phyloP scores from a whole-genome alignment of 2,329 filamentous ascomycete genomes.

The Tolypocladium endophyticum region DNA sequence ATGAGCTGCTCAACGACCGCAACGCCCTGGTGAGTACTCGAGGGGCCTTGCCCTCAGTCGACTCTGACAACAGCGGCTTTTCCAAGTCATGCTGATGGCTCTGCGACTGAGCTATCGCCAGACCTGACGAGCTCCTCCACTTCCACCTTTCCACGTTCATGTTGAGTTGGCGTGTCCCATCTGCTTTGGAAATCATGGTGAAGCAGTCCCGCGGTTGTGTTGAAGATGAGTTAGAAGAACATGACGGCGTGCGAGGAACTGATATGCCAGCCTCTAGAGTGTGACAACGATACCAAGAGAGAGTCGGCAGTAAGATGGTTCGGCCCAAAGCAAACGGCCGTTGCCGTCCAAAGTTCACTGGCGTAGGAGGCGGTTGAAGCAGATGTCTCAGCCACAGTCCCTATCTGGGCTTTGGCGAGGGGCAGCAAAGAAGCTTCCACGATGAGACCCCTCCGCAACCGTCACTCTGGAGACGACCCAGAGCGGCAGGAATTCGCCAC shows the following conservation, averaged over 20 bases:
- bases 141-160: conserved; percentile 25
- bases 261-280: background rate
- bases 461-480: conserved; percentile 10
- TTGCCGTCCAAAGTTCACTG: background rate
- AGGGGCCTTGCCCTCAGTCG: conserved; percentile 21
- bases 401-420: conserved; percentile 6
- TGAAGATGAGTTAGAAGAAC: background rate
- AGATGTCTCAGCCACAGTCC: conserved; percentile 12
- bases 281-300: background rate
- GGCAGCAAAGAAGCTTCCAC: conserved; percentile 1
- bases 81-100: conserved; percentile 9
- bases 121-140: conserved; percentile 19
- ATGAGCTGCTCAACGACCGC: conserved; percentile 28
- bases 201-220: background rate
- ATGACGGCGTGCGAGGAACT: background rate
- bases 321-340: background rate
- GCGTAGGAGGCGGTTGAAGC: conserved; percentile 3
- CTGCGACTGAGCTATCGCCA: conserved; percentile 12
- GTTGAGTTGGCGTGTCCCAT: conserved; percentile 1
- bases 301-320: background rate
- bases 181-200: background rate
- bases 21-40: conserved; percentile 25
- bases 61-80: conserved; percentile 10
- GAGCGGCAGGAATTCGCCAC: background rate
- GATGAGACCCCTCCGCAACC: conserved; percentile 6